A percentile compares a stretch with the other conserved stretches of the same genome.
phyloP scores from a whole-genome alignment of 2,329 filamentous ascomycete species.

The Cladophialophora carrionii region DNA sequence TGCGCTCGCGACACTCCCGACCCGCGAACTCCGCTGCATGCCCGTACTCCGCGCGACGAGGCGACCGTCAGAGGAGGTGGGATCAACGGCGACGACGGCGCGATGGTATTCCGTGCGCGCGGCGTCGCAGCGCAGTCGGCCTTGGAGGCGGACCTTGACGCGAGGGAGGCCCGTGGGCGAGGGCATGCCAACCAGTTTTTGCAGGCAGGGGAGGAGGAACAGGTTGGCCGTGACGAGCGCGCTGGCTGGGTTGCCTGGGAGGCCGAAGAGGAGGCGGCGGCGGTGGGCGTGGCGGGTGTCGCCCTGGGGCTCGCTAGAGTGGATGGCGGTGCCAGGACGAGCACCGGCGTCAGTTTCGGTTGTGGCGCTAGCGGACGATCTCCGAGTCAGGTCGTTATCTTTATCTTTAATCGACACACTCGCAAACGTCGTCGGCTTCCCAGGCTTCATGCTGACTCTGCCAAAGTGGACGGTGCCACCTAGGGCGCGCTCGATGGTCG shows the following conservation, averaged over 20 bases:
- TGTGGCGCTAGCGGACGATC: too few species aligned
- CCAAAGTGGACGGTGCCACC: constrained; percentile 96
- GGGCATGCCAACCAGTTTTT: constrained; percentile 67
- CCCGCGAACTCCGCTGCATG: constrained; percentile 82
- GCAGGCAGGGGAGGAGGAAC: constrained; percentile 86
- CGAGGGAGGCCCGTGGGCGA: constrained; percentile 54
- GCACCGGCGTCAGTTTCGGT: too few species aligned
- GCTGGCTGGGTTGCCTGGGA: constrained; percentile 92
- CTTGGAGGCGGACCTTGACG: constrained; percentile 69
- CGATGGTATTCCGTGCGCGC: constrained; percentile 85
- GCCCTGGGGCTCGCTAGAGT: too few species aligned
- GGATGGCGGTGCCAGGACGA: neutral
- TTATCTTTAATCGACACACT: constrained; percentile 69
- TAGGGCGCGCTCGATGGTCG: constrained; percentile 86
- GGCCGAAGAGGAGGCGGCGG: constrained; percentile 73
- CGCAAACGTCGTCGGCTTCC: constrained; percentile 96
- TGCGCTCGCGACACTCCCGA: constrained; percentile 84
- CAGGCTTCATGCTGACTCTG: constrained; percentile 95
- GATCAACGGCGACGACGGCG: constrained; percentile 67
- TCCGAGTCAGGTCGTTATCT: neutral
- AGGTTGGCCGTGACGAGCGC: constrained; percentile 92
- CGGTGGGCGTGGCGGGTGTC: neutral
- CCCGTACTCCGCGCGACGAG: constrained; percentile 82
- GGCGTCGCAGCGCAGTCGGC: constrained; percentile 73
- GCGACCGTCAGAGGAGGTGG: constrained; percentile 55